These are phyloP conservation scores for Apophysomyces trapeziformis DNA, from an alignment of 371 early-diverging fungal genomes.

Conservation along the genomic window DNA sequence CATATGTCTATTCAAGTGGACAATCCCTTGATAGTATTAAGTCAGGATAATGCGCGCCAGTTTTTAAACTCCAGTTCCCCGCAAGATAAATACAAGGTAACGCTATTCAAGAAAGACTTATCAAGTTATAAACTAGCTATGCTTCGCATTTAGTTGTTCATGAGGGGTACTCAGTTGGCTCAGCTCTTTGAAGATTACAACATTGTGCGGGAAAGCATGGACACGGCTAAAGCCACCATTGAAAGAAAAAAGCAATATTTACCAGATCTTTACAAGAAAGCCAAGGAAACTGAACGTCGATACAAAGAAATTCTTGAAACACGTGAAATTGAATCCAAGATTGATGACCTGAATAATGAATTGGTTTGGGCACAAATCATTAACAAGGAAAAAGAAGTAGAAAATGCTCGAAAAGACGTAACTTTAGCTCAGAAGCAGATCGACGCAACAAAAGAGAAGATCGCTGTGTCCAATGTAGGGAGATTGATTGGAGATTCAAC, in stretches of 20 bases:
- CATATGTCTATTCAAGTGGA: constrained; percentile 90
- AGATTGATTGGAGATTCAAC: background rate
- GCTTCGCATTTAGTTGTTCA: constrained; percentile 62
- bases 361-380: constrained; percentile 79
- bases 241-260: constrained; percentile 59
- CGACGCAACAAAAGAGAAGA: constrained; percentile 19
- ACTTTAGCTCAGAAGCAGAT: constrained; percentile 67
- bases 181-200: constrained; percentile 79
- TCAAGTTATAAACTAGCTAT: background rate
- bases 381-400: constrained; percentile 56
- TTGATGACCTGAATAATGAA: constrained; percentile 68
- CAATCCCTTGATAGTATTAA: constrained; percentile 91
- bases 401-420: constrained; percentile 46
- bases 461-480: background rate
- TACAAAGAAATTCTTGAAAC: constrained; percentile 70
- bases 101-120: background rate
- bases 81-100: constrained; percentile 82
- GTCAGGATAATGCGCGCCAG: constrained; percentile 91
- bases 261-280: constrained; percentile 64
- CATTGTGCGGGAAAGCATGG: constrained; percentile 68
- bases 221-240: constrained; percentile 59
- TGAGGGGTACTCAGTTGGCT: constrained; percentile 85
- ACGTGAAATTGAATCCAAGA: constrained; percentile 60
- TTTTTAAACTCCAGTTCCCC: constrained; percentile 84
- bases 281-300: constrained; percentile 62